These are phyloP conservation scores for Aspergillus homomorphus DNA, from an alignment of 495 filamentous ascomycete species.

Conservation along the genomic window DNA sequence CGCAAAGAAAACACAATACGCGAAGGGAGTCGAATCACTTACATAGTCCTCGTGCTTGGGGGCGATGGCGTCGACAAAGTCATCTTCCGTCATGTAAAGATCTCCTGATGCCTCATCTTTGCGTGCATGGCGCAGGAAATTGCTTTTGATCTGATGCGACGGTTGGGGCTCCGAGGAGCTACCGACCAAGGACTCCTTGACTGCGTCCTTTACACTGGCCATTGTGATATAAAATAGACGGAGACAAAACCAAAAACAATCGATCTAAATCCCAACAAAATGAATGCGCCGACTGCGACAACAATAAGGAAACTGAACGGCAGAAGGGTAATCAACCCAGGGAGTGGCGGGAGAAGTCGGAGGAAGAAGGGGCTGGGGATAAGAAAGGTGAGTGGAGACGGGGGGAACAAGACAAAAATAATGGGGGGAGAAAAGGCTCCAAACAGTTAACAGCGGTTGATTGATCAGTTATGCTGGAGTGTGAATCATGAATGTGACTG, in stretches of 20 bases:
- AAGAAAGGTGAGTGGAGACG: slow-evolving; percentile 22
- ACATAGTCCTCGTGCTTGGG: slow-evolving; percentile 89
- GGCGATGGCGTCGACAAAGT: slow-evolving; percentile 89
- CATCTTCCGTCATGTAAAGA: slow-evolving; percentile 71
- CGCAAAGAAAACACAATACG: background rate
- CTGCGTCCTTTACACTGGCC: slow-evolving; percentile 60
- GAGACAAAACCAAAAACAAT: slow-evolving; percentile 12
- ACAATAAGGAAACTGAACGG: slow-evolving; percentile 8
- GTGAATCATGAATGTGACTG: background rate
- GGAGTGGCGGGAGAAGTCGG: background rate
- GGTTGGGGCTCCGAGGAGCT: slow-evolving; percentile 56
- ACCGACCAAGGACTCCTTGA: slow-evolving; percentile 77
- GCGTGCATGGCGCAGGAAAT: slow-evolving; percentile 73
- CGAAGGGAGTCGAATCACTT: slow-evolving; percentile 33
- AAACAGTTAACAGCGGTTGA: slow-evolving; percentile 12
- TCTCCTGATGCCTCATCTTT: slow-evolving; percentile 75
- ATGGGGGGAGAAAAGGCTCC: slow-evolving; percentile 4
- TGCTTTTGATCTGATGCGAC: slow-evolving; percentile 64
- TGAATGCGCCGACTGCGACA: slow-evolving; percentile 8
- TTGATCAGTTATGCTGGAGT: slow-evolving; percentile 7
- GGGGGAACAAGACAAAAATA: slow-evolving; percentile 19
- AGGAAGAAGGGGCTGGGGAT: slow-evolving; percentile 10
- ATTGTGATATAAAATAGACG: slow-evolving; percentile 35
- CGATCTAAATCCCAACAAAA: slow-evolving; percentile 4
- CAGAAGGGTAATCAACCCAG: slow-evolving; percentile 2